Base-by-base conservation (phyloP, 2,329 filamentous ascomycete genomes). In the Paecilomyces fulvus region DNA sequence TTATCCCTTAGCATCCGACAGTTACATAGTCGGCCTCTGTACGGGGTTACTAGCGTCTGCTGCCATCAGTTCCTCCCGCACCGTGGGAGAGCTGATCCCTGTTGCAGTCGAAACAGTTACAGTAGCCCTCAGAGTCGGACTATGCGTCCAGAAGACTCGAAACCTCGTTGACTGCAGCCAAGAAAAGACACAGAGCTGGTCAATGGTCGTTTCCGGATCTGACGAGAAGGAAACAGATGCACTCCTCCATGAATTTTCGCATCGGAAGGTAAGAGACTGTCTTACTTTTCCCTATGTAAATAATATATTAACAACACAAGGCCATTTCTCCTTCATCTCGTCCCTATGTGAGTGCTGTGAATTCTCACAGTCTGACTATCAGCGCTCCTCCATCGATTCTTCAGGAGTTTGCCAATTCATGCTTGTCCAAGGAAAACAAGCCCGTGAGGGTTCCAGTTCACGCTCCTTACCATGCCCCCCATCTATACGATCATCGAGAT, bases 261-360 rank as follows among this genome's bases (percentile, higher is more conserved):
- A 48, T 21, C 54, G 60, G 14, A 67, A 66, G 56, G 70, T 71
- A 55, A 61, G 66, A 60, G 12, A 12, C 6, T 4, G 5, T 25
- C n/a, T 10, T 5, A 11, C 33, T 8, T 25, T n/a, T 3, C 5
- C 12, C 10, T 4, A 3, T 21, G 23, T 8, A 12, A 2, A 23
- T 11, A 2, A 23, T 11, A n/a, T 11, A 30, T 30, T 59, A n/a
- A 53, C 61, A 60, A 56, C 58, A 23, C 8, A 33, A 73, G 65
- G 74, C 73, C 43, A 79, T 82, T 57, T 72, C 80, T 48, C 70
- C 70, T 17, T 77, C 80, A 49, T 79, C 73, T 56, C 78, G 74
- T 60, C 80, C 81, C 2, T 85, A 83, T 70, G 74, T 84, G 65
- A 83, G 81, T 64, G 81, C 81, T 14, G 77, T 83, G 58, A 83